A percentile compares a stretch with the other conserved stretches of the same genome.
Conservation (phyloP, 345 rosid genomes). For the Luvunga scandens region DNA sequence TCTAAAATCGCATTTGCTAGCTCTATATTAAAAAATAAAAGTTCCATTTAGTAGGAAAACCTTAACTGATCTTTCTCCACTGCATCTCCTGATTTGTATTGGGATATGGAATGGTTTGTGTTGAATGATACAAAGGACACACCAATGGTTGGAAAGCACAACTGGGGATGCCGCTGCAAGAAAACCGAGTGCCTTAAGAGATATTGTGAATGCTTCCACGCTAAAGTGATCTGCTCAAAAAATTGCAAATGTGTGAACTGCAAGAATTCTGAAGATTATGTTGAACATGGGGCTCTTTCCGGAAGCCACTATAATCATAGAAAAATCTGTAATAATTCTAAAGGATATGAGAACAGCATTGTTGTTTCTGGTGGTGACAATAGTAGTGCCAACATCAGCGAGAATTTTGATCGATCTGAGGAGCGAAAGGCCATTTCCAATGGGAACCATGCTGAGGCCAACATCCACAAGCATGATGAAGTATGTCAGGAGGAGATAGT, state of each 20-base stretch:
- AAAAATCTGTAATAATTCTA: constrained; percentile 12
- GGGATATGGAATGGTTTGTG: constrained; percentile 13
- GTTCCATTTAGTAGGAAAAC: not conserved
- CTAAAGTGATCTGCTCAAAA: constrained; percentile 43
- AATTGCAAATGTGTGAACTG: constrained; percentile 53
- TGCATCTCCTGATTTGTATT: not conserved
- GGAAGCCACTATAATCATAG: not conserved
- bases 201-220: constrained; percentile 66
- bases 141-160: constrained; percentile 29
- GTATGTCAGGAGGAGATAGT: constrained; percentile 37
- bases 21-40: not conserved
- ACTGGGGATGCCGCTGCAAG: constrained; percentile 58
- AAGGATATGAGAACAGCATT: constrained; percentile 17
- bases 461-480: constrained; percentile 18
- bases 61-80: not conserved
- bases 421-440: constrained; percentile 33
- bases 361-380: constrained; percentile 6
- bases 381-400: not conserved
- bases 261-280: constrained; percentile 30
- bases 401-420: constrained; percentile 34
- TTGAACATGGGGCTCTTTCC: constrained; percentile 12
- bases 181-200: constrained; percentile 46
- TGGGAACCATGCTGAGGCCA: constrained; percentile 16
- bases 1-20: not conserved
- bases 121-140: constrained; percentile 27